Percentiles rank a stretch among this genome's conserved stretches.
phyloP scores from a whole-genome alignment of 2,329 filamentous ascomycete species.

The Cryphonectria nitschkei region DNA sequence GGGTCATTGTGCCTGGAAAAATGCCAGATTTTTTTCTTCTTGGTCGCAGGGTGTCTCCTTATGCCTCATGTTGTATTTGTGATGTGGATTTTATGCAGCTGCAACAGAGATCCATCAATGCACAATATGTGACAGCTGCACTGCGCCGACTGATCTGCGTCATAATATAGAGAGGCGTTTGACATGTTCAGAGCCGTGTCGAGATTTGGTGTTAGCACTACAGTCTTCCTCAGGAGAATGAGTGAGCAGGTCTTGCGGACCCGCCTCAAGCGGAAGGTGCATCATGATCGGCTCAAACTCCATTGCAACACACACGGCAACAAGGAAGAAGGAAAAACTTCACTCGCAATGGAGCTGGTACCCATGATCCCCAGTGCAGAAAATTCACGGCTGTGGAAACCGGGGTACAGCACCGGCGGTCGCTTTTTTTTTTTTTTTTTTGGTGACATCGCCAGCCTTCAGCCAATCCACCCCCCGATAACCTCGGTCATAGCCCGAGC shows the following conservation, averaged over 20 bases:
- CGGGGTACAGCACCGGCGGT: slow-evolving; percentile 8
- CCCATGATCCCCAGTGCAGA: slow-evolving; percentile 9
- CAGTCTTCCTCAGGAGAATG: not conserved
- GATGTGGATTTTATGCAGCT: not conserved
- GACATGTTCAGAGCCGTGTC: not conserved
- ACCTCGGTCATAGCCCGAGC: slow-evolving; percentile 25
- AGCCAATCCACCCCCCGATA: slow-evolving; percentile 1
- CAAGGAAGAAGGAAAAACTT: not conserved
- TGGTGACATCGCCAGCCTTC: not conserved
- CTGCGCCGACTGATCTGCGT: not conserved
- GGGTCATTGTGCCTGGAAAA: not conserved
- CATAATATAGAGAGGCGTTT: not conserved
- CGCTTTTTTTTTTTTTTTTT: not conserved
- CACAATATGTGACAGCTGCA: not conserved
- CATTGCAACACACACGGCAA: not conserved
- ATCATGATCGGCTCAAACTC: not conserved
- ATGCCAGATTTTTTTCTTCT: not conserved
- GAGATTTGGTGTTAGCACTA: not conserved
- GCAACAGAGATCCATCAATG: not conserved
- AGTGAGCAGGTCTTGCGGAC: not conserved
- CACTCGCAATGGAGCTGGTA: not conserved
- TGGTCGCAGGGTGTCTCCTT: not conserved
- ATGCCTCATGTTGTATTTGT: not conserved
- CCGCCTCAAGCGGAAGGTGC: not conserved
- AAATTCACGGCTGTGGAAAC: slow-evolving; percentile 12